These are phyloP conservation scores for Aureobasidium sp. DNA, from an alignment of 2,329 filamentous ascomycete species.

Conservation along the genomic window DNA sequence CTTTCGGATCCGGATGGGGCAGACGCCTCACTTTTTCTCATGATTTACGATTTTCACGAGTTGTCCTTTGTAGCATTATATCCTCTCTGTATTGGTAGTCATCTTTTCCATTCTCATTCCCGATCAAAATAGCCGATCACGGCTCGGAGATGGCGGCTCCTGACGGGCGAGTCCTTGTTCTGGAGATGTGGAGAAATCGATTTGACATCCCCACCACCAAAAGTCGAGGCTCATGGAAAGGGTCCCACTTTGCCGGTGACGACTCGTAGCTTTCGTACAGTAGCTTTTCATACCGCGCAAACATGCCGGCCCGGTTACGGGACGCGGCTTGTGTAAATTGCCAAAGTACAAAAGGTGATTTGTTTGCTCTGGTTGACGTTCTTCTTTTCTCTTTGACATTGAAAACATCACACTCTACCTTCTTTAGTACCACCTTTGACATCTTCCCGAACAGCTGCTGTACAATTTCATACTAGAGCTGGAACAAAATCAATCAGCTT, in stretches of 20 bases:
- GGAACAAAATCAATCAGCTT: background rate
- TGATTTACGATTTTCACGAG: background rate
- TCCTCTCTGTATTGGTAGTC: background rate
- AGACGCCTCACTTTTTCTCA: background rate
- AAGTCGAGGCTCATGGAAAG: too few species aligned
- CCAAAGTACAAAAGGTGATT: background rate
- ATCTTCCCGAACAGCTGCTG: background rate
- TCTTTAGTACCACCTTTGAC: too few species aligned
- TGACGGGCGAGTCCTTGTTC: background rate
- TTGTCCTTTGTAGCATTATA: background rate
- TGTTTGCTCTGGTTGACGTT: background rate
- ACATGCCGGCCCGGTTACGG: constrained; percentile 11
- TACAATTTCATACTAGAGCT: background rate
- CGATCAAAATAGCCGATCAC: background rate
- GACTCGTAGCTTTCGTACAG: background rate
- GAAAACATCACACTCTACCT: too few species aligned
- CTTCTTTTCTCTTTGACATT: background rate
- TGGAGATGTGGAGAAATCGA: constrained; percentile 15
- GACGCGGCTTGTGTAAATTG: background rate
- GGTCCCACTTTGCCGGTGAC: constrained; percentile 15
- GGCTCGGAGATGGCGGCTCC: background rate
- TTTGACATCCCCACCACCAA: constrained; percentile 6
- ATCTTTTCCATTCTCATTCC: background rate
- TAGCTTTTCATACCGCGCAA: constrained; percentile 5
- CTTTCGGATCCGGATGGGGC: too few species aligned